Conservation (phyloP, 768 basidiomycete species). For the Lactarius vividus region DNA sequence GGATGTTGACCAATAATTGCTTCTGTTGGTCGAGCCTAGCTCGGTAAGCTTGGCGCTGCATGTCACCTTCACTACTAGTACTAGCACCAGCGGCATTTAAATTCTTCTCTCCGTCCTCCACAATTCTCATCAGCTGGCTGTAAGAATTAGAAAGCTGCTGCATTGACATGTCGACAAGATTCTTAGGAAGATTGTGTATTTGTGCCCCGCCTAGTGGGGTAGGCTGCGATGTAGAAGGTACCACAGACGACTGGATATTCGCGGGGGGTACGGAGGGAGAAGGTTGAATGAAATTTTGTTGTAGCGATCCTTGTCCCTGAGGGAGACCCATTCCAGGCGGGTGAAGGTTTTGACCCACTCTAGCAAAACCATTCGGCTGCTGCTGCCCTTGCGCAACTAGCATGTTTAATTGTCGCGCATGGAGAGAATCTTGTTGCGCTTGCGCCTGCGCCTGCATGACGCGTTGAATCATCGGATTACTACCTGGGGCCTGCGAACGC, state of each 20-base stretch:
- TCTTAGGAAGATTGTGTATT: no score
- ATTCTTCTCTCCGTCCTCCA: slow-evolving; percentile 2
- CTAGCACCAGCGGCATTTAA: neutral
- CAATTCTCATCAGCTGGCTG: no score
- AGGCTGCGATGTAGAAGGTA: neutral
- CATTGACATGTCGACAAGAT: no score
- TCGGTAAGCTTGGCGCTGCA: no score
- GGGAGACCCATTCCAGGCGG: slow-evolving; percentile 17
- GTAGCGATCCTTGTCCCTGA: slow-evolving; percentile 15
- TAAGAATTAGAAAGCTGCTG: no score
- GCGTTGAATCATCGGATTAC: slow-evolving; percentile 17
- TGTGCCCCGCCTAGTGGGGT: no score
- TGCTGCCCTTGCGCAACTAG: slow-evolving; percentile 15
- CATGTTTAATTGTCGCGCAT: slow-evolving; percentile 11
- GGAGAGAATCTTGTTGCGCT: slow-evolving; percentile 4
- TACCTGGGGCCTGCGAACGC: neutral
- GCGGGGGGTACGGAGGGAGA: slow-evolving; percentile 9
- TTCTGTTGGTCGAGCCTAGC: slow-evolving; percentile 2
- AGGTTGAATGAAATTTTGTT: slow-evolving; percentile 15
- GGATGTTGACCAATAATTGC: neutral
- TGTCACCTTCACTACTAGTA: no score
- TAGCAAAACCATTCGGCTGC: slow-evolving; percentile 14
- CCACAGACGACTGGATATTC: slow-evolving; percentile 2
- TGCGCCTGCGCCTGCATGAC: slow-evolving; percentile 11
- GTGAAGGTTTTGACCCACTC: slow-evolving; percentile 16